Percentiles rank a stretch among this genome's conserved stretches.
phyloP scores from a whole-genome alignment of 2,329 filamentous ascomycete genomes.

The Nigrospora sphaerica region DNA sequence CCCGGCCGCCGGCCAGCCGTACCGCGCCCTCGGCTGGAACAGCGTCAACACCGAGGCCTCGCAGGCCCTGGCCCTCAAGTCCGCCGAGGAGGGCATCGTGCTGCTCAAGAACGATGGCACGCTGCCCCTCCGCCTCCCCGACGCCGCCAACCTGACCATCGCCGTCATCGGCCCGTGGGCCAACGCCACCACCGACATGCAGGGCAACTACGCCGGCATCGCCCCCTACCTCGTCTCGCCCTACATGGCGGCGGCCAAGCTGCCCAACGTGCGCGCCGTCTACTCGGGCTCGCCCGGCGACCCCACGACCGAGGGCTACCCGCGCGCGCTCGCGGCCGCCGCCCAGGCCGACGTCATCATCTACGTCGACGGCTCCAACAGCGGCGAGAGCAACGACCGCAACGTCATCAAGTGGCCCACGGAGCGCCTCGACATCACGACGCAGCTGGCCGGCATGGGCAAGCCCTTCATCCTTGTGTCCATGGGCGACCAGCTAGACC shows the following conservation, averaged over 20 bases:
- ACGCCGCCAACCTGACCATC: slow-evolving; percentile 10
- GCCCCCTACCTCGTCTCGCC: slow-evolving; percentile 49
- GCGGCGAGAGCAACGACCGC: slow-evolving; percentile 44
- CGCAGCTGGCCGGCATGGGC: slow-evolving; percentile 21
- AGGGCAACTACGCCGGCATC: slow-evolving; percentile 36
- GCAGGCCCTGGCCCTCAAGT: slow-evolving; percentile 14
- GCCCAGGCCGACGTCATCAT: slow-evolving; percentile 42
- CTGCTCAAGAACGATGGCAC: slow-evolving; percentile 18
- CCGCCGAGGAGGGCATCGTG: slow-evolving; percentile 16
- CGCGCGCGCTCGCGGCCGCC: slow-evolving; percentile 28
- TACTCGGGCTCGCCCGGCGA: slow-evolving; percentile 24
- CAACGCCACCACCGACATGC: slow-evolving; percentile 16
- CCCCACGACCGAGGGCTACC: slow-evolving; percentile 20
- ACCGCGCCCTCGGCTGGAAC: slow-evolving; percentile 12
- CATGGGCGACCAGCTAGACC: slow-evolving; percentile 41
- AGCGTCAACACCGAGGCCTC: slow-evolving; percentile 15
- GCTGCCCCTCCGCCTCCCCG: slow-evolving; percentile 12
- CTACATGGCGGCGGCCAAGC: slow-evolving; percentile 40
- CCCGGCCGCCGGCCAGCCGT: slow-evolving; percentile 12
- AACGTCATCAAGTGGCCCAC: slow-evolving; percentile 41
- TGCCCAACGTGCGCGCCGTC: slow-evolving; percentile 38
- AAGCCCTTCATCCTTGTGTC: slow-evolving; percentile 46
- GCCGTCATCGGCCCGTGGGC: slow-evolving; percentile 16
- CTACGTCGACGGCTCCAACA: slow-evolving; percentile 45
- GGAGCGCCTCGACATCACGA: slow-evolving; percentile 43